Evolutionary conservation across 2,329 filamentous ascomycete genomes (phyloP), one percentile per base, ranked within the genome.

Genomic region (Cytospora piceicola): DNA sequence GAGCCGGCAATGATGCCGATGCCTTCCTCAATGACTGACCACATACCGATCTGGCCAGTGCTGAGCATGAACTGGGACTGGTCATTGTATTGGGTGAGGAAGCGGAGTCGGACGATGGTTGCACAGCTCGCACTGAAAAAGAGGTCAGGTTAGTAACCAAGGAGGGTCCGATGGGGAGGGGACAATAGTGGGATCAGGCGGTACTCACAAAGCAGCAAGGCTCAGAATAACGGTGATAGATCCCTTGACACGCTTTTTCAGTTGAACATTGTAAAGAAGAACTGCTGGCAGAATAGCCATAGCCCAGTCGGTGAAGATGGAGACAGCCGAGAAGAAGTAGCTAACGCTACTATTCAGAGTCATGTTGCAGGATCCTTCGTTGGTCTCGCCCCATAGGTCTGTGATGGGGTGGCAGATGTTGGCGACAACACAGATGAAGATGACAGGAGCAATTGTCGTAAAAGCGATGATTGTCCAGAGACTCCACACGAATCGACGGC

Each of bases 1-100:
- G 80, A 82, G 3, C 80, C 81, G 15, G 82, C 81, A 9, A 80
- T 76, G 67, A 85, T 82, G 22, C 82, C 82, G 22, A 79, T 81
- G 12, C 80, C 82, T 39, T 81, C 79, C 67, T 83, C 82, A 29
- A 82, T 75, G 36, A 82, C 76, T 4, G 80, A 80, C 80, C 80
- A 83, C 60, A 80, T 74, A 0, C 77, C 77, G 42, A 81, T 79
- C 55, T 77, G 75, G 42, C 77, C 77, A 11, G 78, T 75, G 62
- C 73, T 71, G 70, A 72, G 79, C 71, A 80, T 75, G 69, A 77
- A 80, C 60, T 81, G 77, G 14, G 69, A 65, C 5, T 76, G 74
- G 51, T 80, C 71, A n/a, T 70, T 73, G 64, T 80, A 78, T 15
- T 77, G 73, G 42, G 77, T 76, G 29, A 80, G 75, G 67, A 77